Conservation (phyloP, 2,329 filamentous ascomycete genomes). For the Apiospora rasikravindrae region DNA sequence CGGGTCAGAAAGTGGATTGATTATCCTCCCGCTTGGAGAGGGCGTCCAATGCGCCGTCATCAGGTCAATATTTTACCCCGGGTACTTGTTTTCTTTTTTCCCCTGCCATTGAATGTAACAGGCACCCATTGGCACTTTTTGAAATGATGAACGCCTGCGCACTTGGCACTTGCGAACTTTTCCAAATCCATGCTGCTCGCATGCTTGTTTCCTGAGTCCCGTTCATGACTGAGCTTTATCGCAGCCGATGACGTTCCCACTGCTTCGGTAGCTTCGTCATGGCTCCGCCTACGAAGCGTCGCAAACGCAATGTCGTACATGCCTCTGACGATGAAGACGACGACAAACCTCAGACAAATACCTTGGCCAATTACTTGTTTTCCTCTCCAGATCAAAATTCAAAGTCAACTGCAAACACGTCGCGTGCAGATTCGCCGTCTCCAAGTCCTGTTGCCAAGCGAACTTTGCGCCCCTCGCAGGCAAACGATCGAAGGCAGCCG, state of each 20-base stretch:
- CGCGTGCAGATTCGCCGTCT: conserved; percentile 27
- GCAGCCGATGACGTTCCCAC: conserved; percentile 32
- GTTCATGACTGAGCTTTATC: background rate
- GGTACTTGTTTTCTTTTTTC: background rate
- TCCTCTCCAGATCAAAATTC: conserved; percentile 50
- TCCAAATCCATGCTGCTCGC: background rate
- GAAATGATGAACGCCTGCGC: background rate
- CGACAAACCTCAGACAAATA: conserved; percentile 46
- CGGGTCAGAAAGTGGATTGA: background rate
- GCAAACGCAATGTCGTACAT: conserved; percentile 60
- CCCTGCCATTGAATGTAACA: background rate
- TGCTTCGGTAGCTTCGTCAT: conserved; percentile 43
- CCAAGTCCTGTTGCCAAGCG: conserved; percentile 36
- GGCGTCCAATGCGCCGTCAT: background rate
- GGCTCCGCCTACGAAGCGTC: conserved; percentile 64
- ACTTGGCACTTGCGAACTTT: background rate
- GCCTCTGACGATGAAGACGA: conserved; percentile 56
- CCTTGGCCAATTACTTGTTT: conserved; percentile 58
- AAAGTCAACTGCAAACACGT: conserved; percentile 30
- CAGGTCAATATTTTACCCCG: background rate
- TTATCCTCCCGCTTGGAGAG: background rate
- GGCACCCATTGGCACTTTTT: background rate
- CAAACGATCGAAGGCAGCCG: conserved; percentile 34
- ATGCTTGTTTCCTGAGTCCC: background rate
- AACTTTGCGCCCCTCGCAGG: conserved; percentile 22